A percentile compares a stretch with the other conserved stretches of the same genome.
These are phyloP conservation scores for Xylaria hypoxylon DNA, from an alignment of 2,329 filamentous ascomycete species.

Conservation along the genomic window DNA sequence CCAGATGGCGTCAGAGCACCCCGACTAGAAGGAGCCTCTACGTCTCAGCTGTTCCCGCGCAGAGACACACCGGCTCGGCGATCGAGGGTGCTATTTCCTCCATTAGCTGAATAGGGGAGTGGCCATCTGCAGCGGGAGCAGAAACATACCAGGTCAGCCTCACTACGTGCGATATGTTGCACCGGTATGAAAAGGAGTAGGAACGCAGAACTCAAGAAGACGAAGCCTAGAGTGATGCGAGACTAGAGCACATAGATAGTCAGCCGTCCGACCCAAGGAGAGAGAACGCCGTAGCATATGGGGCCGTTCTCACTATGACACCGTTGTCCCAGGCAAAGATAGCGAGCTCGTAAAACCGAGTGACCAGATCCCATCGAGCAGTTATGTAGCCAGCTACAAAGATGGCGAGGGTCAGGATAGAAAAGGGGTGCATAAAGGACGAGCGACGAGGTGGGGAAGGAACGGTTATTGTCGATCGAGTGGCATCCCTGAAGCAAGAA, in stretches of 20 bases:
- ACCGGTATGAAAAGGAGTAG: constrained; percentile 86
- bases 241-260: constrained; percentile 63
- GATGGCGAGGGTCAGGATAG: constrained; percentile 92
- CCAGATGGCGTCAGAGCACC: constrained; percentile 54
- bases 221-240: constrained; percentile 86
- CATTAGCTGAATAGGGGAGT: constrained; percentile 40
- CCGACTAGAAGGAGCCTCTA: constrained; percentile 86
- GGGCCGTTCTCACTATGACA: constrained; percentile 77
- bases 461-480: constrained; percentile 56
- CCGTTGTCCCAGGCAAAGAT: constrained; percentile 99
- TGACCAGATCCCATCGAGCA: constrained; percentile 98
- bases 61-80: constrained; percentile 83
- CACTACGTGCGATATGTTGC: constrained; percentile 81
- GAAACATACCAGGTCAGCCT: constrained; percentile 79
- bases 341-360: constrained; percentile 93
- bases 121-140: constrained; percentile 5
- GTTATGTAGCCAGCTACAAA: constrained; percentile 99
- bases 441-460: constrained; percentile 42
- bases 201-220: constrained; percentile 85
- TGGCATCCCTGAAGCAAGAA: constrained; percentile 43
- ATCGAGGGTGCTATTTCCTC: constrained; percentile 78
- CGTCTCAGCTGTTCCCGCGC: constrained; percentile 94
- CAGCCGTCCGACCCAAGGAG: background rate
- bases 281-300: background rate
- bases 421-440: constrained; percentile 92